These are phyloP conservation scores for Fusarium buxicola DNA, from an alignment of 2,329 filamentous ascomycete genomes.

Conservation along the genomic window DNA sequence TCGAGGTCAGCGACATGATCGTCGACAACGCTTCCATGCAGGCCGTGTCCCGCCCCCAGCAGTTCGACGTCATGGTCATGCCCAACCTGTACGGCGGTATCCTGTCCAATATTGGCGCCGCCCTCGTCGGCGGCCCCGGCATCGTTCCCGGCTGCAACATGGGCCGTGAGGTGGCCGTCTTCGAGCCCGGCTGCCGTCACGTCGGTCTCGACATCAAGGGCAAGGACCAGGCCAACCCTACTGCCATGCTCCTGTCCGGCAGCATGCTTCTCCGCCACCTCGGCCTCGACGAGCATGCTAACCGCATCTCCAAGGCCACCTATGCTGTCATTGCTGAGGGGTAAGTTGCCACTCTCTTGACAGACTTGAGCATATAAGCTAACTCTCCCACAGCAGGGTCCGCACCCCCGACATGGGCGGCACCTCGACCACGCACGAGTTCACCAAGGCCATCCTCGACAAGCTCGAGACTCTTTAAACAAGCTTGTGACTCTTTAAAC, in stretches of 20 bases:
- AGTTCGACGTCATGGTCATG: slow-evolving; percentile 99
- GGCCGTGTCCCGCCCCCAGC: slow-evolving; percentile 93
- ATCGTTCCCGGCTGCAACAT: slow-evolving; percentile 99
- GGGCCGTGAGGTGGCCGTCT: slow-evolving; percentile 97
- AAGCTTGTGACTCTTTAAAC: slow-evolving; percentile 82
- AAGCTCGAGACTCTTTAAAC: slow-evolving; percentile 87
- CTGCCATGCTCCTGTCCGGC: slow-evolving; percentile 91
- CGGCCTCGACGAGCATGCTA: slow-evolving; percentile 96
- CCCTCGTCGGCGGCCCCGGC: slow-evolving; percentile 95
- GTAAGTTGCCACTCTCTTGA: slow-evolving; percentile 64
- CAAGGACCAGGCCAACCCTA: slow-evolving; percentile 99
- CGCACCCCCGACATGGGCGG: slow-evolving; percentile 98
- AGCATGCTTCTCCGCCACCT: slow-evolving; percentile 98
- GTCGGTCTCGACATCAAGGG: slow-evolving; percentile 99
- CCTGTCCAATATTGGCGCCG: slow-evolving; percentile 97
- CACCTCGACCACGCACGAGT: slow-evolving; percentile 88
- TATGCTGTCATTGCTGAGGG: slow-evolving; percentile 87
- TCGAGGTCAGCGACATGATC: slow-evolving; percentile 99
- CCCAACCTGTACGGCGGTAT: slow-evolving; percentile 99
- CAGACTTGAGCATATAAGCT: slow-evolving; percentile 46
- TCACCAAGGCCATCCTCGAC: slow-evolving; percentile 92
- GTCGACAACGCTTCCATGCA: slow-evolving; percentile 99
- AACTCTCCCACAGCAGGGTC: slow-evolving; percentile 71
- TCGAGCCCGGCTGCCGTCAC: slow-evolving; percentile 99
- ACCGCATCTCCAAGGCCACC: slow-evolving; percentile 92